Evolutionary conservation across 177 flowering plant genomes (phyloP).

Genomic region (Tripterygium wilfordii): DNA sequence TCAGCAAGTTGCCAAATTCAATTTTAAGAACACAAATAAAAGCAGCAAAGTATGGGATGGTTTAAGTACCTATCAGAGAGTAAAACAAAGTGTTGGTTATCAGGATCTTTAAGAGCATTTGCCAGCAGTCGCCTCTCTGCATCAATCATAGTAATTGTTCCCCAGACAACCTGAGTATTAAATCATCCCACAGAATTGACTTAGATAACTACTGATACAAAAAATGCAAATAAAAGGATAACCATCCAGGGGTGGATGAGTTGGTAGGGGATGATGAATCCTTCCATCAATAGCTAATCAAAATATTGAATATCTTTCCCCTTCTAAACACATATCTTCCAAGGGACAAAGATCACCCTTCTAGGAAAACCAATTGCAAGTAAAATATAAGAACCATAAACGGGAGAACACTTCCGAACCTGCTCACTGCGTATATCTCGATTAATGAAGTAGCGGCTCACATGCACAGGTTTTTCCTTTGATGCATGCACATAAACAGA

Average conservation of each 20-base stretch:
- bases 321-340: too few relatives aligned
- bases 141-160: constrained; percentile 91
- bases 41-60: too few relatives aligned
- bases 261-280: too few relatives aligned
- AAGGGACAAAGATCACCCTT: background rate
- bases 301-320: too few relatives aligned
- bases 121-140: constrained; percentile 88
- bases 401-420: constrained; percentile 35
- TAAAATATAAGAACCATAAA: background rate
- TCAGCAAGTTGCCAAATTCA: too few relatives aligned
- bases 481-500: constrained; percentile 94
- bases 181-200: constrained; percentile 1
- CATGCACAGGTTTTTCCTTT: constrained; percentile 67
- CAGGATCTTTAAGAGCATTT: constrained; percentile 73
- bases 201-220: too few relatives aligned
- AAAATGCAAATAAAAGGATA: too few relatives aligned
- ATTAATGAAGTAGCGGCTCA: constrained; percentile 58
- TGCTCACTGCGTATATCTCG: constrained; percentile 77
- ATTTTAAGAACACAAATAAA: too few relatives aligned
- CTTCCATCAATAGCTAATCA: too few relatives aligned
- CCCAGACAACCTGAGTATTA: constrained; percentile 77
- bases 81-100: constrained; percentile 88
- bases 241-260: too few relatives aligned
- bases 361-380: background rate
- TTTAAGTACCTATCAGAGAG: constrained; percentile 96